Base-by-base conservation (phyloP, 345 rosid species). In the Dovyalis caffra region DNA sequence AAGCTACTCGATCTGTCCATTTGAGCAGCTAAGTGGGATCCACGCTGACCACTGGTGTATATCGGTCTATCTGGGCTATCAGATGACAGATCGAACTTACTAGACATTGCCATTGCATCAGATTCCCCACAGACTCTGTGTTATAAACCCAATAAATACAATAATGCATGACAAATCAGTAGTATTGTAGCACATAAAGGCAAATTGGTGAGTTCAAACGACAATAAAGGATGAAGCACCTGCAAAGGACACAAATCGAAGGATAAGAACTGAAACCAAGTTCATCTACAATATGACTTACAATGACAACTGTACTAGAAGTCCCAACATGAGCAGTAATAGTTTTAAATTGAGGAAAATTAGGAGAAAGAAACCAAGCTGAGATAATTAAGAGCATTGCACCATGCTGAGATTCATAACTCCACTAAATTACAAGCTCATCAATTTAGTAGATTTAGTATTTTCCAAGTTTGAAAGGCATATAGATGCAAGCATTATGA, bases 1-100 rank as follows among this genome's bases (percentile, higher is more conserved):
- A 91, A 95, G 82, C 94, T 91, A 77, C 94, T 83, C 16, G 98
- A 90, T 88, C 94, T 91, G 80, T 95, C 97, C 87, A 89, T 77
- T 68, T 85, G 86, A 82, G 89, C 83, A 77, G 88, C 83, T 82
- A 86, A 74, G 88, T 86, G 88, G 86, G 97, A 85, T 88, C 97
- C 96, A 78, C 89, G 89, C 81, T 84, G 90, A 74, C 92, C 96
- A 72, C 86, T 73, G 73, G 81, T 60, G 85, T 91, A 92, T 68
- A 81, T 64, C 65, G 90, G 87, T 87, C 93, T 91, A 83, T 93
- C 97, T 23, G 90, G 91, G 79, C 94, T 90, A 84, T 88, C 88
- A 82, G 97, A 90, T 81, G 98, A 85, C 82, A 78, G 83, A 80
- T 91, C 99, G 72, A 89, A 89, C 87, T 90, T 92, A 84, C 93